Evolutionary conservation across 176 grass and related monocot species (phyloP).

Genomic region (maize (Zea mays)): Zm-B73-REFERENCE-NAM-5.0 NC_050098.1:50764001-50764500

Average conservation of each 20-base stretch:
- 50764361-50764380: not conserved
- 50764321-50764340: not conserved
- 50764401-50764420: slow-evolving; percentile 11
- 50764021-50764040: not conserved
- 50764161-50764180: slow-evolving; percentile 13
- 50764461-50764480: not conserved
- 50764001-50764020: not conserved
- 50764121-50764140: not conserved
- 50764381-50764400: not conserved
- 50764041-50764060: not conserved
- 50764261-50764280: not conserved
- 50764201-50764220: too few species aligned
- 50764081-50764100: slow-evolving; percentile 14
- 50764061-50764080: slow-evolving; percentile 22
- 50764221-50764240: too few species aligned
- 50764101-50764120: not conserved
- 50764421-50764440: not conserved
- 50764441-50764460: not conserved
- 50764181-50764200: too few species aligned
- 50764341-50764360: not conserved
- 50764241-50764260: not conserved
- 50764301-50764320: not conserved
- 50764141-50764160: not conserved
- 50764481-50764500: not conserved
- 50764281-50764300: not conserved